These are phyloP conservation scores for Ceratobasidium sp. DNA, from an alignment of 1,284 basidiomycete species.

Conservation along the genomic window DNA sequence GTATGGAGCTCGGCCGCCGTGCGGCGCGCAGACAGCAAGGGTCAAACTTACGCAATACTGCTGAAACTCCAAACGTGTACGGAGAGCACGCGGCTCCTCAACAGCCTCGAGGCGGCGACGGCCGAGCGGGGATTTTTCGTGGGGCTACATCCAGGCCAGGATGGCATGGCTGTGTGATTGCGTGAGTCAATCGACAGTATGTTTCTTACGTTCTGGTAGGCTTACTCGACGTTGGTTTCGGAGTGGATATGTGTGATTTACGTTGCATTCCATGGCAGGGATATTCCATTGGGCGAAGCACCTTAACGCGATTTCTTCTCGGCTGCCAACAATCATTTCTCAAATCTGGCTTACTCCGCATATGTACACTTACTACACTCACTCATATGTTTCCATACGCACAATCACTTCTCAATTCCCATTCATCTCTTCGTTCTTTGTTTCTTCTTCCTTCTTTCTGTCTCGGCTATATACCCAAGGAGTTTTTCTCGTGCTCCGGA, in stretches of 20 bases:
- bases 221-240: conserved; percentile 25
- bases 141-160: conserved; percentile 17
- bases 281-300: neutral
- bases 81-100: conserved; percentile 26
- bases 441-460: conserved; percentile 5
- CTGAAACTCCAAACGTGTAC: conserved; percentile 23
- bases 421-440: conserved; percentile 1
- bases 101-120: conserved; percentile 35
- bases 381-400: conserved; percentile 38
- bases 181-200: conserved; percentile 35
- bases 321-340: conserved; percentile 21
- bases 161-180: conserved; percentile 38
- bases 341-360: conserved; percentile 9
- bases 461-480: neutral
- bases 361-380: conserved; percentile 37
- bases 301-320: conserved; percentile 1
- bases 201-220: conserved; percentile 35
- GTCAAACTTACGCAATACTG: neutral
- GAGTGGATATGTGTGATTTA: conserved; percentile 37
- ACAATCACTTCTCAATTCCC: conserved; percentile 29
- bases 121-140: conserved; percentile 26
- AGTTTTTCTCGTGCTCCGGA: conserved; percentile 33
- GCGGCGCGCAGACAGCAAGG: conserved; percentile 27
- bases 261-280: conserved; percentile 14
- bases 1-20: conserved; percentile 33